Evolutionary conservation across 2,329 filamentous ascomycete species (phyloP).

Genomic region (Cladosporium oxysporum): DNA sequence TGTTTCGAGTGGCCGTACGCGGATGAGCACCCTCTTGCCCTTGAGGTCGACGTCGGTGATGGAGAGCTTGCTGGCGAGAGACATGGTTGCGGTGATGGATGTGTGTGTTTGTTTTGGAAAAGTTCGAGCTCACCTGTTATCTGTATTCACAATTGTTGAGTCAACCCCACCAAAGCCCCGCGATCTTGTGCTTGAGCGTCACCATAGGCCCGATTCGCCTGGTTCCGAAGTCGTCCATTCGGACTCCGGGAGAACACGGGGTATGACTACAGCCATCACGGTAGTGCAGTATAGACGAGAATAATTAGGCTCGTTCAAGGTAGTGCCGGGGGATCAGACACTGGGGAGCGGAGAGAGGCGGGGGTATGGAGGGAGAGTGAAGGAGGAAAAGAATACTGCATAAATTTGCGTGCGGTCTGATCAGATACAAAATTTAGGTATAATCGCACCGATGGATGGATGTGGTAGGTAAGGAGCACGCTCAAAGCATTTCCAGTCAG

Average conservation of each 20-base stretch:
- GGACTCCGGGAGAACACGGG: slow-evolving; percentile 16
- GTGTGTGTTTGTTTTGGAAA: not conserved
- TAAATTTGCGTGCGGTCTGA: not conserved
- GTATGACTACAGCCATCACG: slow-evolving; percentile 12
- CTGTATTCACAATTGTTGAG: slow-evolving; percentile 13
- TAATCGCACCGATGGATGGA: too few species aligned
- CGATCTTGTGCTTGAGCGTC: not conserved
- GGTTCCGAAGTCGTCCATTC: slow-evolving; percentile 2
- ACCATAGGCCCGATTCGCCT: not conserved
- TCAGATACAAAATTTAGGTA: too few species aligned
- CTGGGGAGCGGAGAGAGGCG: slow-evolving; percentile 1
- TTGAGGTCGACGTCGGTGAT: slow-evolving; percentile 96
- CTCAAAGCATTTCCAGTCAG: not conserved
- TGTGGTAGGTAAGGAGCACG: too few species aligned
- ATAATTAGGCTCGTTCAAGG: slow-evolving; percentile 2
- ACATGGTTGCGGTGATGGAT: slow-evolving; percentile 63
- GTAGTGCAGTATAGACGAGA: slow-evolving; percentile 7
- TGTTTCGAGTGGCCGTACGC: slow-evolving; percentile 54
- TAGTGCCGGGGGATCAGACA: not conserved
- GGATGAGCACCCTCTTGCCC: slow-evolving; percentile 96
- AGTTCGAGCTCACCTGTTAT: slow-evolving; percentile 1
- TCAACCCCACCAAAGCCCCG: slow-evolving; percentile 5
- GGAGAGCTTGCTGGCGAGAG: slow-evolving; percentile 96
- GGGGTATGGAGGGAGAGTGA: not conserved
- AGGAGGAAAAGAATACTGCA: not conserved